Evolutionary conservation across 192 early-diverging fungal species (phyloP).

Genomic region (Obelidium mucronatum): DNA sequence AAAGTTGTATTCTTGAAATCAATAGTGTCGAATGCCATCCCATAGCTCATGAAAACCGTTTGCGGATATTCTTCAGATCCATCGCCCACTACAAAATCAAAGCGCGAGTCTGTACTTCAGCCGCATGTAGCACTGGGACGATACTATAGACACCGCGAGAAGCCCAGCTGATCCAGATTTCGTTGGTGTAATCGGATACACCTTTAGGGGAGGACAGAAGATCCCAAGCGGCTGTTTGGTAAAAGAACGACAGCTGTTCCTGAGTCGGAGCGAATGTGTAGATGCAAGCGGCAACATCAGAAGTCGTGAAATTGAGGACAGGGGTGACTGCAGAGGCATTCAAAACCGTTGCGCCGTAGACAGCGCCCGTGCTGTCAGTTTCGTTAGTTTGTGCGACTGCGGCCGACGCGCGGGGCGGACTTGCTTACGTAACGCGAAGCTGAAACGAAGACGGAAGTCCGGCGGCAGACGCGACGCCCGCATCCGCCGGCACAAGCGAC

Average conservation of each 20-base stretch:
- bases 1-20: not conserved
- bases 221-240: constrained; percentile 54
- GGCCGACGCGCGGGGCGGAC: too few relatives aligned
- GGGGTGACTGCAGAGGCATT: not conserved
- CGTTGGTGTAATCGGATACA: too few relatives aligned
- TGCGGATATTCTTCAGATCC: constrained; percentile 13
- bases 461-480: too few relatives aligned
- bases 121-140: not conserved
- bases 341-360: not conserved
- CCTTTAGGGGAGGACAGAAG: too few relatives aligned
- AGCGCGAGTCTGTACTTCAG: not conserved
- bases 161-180: too few relatives aligned
- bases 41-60: constrained; percentile 2
- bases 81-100: constrained; percentile 13
- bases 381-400: not conserved
- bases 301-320: not conserved
- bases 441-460: too few relatives aligned
- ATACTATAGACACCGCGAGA: constrained; percentile 41
- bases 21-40: constrained; percentile 11
- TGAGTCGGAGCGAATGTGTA: constrained; percentile 25
- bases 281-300: not conserved
- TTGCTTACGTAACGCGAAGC: too few relatives aligned
- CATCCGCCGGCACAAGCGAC: too few relatives aligned
- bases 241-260: constrained; percentile 58
- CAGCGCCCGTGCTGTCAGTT: not conserved